A percentile compares a stretch with the other conserved stretches of the same genome.
Evolutionary conservation across 2,329 filamentous ascomycete species (phyloP).

Genomic region (Epichloe bromicola): DNA sequence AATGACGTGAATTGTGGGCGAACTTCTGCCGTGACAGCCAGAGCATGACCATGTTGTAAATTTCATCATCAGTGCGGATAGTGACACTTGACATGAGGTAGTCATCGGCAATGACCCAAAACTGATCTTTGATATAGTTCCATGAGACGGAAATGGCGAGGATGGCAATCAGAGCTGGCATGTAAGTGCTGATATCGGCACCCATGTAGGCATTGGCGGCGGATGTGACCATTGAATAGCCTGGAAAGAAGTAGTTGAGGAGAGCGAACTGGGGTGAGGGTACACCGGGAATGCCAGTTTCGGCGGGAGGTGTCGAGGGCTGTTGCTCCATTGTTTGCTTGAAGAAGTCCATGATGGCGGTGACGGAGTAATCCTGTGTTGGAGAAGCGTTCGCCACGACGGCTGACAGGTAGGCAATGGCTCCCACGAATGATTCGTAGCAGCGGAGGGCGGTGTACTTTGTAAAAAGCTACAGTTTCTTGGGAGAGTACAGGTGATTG

Average conservation of each 20-base stretch:
- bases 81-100: slow-evolving; percentile 54
- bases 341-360: slow-evolving; percentile 7
- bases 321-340: neutral
- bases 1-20: slow-evolving; percentile 43
- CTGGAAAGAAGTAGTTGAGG: slow-evolving; percentile 53
- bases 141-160: slow-evolving; percentile 36
- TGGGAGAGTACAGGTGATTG: too few relatives aligned
- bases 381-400: neutral
- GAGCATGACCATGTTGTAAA: slow-evolving; percentile 59
- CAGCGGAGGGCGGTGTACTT: neutral
- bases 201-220: slow-evolving; percentile 42
- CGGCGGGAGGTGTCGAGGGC: slow-evolving; percentile 8
- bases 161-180: slow-evolving; percentile 41
- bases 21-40: slow-evolving; percentile 55
- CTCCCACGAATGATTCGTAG: neutral
- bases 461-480: neutral
- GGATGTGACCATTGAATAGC: slow-evolving; percentile 45
- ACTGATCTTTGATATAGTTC: slow-evolving; percentile 37
- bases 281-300: slow-evolving; percentile 3
- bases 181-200: slow-evolving; percentile 49
- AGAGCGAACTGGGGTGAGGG: slow-evolving; percentile 29
- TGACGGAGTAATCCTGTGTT: neutral
- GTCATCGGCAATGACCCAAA: slow-evolving; percentile 33
- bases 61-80: slow-evolving; percentile 56
- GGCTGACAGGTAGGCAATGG: too few relatives aligned